Percentiles rank a stretch among this genome's conserved stretches.
Conservation (phyloP, 768 basidiomycete species). For the Gautieria morchelliformis region DNA sequence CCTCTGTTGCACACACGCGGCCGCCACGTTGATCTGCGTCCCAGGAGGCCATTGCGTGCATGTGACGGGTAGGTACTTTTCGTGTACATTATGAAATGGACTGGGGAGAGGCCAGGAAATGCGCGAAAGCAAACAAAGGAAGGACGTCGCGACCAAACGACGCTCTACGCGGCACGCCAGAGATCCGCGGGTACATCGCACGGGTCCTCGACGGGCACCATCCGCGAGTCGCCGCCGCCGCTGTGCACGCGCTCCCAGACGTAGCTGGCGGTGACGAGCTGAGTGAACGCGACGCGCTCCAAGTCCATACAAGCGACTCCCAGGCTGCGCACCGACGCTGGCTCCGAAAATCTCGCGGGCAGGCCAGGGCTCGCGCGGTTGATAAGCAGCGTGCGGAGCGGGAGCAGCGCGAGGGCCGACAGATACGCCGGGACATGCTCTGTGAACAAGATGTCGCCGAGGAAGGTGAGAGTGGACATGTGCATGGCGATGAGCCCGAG, state of each 20-base stretch:
- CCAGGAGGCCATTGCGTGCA: too few relatives aligned
- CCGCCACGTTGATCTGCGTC: too few relatives aligned
- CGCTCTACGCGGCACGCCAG: neutral
- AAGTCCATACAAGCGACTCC: neutral
- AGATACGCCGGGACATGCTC: constrained; percentile 5
- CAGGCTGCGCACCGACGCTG: neutral
- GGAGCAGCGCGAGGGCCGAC: neutral
- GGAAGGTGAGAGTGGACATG: constrained; percentile 1
- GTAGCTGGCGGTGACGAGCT: neutral
- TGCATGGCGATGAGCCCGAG: constrained; percentile 6
- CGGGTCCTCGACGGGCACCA: constrained; percentile 1
- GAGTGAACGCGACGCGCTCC: neutral
- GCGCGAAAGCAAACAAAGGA: too few relatives aligned
- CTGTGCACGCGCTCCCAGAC: neutral
- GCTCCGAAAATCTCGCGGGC: neutral
- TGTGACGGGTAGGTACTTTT: too few relatives aligned
- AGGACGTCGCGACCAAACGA: neutral
- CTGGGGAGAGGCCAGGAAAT: too few relatives aligned
- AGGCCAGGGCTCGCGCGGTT: neutral
- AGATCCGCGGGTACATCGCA: constrained; percentile 1
- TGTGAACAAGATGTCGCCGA: constrained; percentile 4
- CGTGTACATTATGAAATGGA: too few relatives aligned
- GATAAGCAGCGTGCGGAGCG: constrained; percentile 2
- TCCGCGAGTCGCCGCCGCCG: neutral
- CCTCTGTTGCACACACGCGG: too few relatives aligned